Conservation (phyloP, 441 rosid species). For the Pelargonium citronellum region DNA sequence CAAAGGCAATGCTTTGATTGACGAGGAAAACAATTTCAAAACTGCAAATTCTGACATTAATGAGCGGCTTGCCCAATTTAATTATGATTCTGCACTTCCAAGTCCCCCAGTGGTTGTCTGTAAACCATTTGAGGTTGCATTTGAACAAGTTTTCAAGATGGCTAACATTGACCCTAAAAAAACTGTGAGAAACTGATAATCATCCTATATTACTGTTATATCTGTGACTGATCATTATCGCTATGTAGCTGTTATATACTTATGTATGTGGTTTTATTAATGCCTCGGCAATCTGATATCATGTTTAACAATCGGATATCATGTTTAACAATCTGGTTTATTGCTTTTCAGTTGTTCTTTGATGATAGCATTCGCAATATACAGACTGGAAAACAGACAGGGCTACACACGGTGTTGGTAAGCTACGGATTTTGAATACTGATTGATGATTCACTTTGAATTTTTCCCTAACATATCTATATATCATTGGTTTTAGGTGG, state of each 20-base stretch:
- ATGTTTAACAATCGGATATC: no score
- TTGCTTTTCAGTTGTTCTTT: conserved; percentile 60
- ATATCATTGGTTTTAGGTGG: conserved; percentile 38
- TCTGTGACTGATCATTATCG: not conserved
- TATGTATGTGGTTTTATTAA: no score
- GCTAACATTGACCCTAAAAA: conserved; percentile 55
- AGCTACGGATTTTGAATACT: conserved; percentile 17
- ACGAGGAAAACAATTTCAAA: conserved; percentile 25
- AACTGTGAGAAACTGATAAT: conserved; percentile 41
- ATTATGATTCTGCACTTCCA: conserved; percentile 40
- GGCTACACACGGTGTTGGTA: conserved; percentile 77
- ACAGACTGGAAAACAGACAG: conserved; percentile 56
- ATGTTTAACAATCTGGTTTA: not conserved
- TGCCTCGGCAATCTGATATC: not conserved
- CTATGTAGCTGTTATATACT: not conserved
- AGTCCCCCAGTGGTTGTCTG: conserved; percentile 62
- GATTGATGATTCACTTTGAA: not conserved
- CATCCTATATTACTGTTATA: not conserved
- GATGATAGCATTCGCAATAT: conserved; percentile 81
- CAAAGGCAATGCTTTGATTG: conserved; percentile 25
- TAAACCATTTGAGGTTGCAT: conserved; percentile 80
- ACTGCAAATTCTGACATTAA: conserved; percentile 46
- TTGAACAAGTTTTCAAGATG: conserved; percentile 60
- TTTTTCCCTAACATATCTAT: not conserved
- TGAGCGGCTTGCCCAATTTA: conserved; percentile 39